Evolutionary conservation across 139 green algal species (phyloP).

Genomic region (Picochlorum sp.): DNA sequence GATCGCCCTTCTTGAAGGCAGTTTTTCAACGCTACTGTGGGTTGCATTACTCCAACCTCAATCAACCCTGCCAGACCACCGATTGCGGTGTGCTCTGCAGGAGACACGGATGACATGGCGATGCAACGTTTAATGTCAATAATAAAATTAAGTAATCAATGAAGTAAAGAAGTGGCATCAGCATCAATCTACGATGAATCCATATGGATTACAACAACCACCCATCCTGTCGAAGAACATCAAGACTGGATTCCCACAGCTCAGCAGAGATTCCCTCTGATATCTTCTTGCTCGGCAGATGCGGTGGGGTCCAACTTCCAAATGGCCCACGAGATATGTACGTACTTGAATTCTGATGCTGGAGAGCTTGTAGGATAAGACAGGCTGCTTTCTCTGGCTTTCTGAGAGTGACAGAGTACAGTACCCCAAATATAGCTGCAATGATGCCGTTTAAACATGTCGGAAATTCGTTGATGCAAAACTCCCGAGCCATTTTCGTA

Average conservation of each 20-base stretch:
- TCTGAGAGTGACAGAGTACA: slow-evolving; percentile 21
- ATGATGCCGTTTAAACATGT: slow-evolving; percentile 9
- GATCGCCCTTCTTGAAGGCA: slow-evolving; percentile 68
- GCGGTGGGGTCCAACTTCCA: too few relatives aligned
- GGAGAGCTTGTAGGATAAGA: slow-evolving; percentile 30
- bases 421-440: slow-evolving; percentile 6
- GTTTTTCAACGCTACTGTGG: slow-evolving; percentile 84
- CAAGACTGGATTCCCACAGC: too few relatives aligned
- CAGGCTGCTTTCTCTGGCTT: slow-evolving; percentile 28
- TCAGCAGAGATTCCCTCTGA: too few relatives aligned
- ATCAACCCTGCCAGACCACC: slow-evolving; percentile 54
- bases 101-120: slow-evolving; percentile 24
- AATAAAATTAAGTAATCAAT: not conserved
- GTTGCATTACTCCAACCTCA: slow-evolving; percentile 68
- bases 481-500: slow-evolving; percentile 47
- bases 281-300: too few relatives aligned
- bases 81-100: slow-evolving; percentile 70
- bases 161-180: too few relatives aligned
- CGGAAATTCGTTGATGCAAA: slow-evolving; percentile 26
- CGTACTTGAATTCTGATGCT: too few relatives aligned
- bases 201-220: too few relatives aligned
- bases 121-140: not conserved
- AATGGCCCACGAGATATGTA: too few relatives aligned
- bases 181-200: too few relatives aligned
- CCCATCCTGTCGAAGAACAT: too few relatives aligned